Conservation (phyloP, 2,329 filamentous ascomycete genomes). For the Cladophialophora yegresii region DNA sequence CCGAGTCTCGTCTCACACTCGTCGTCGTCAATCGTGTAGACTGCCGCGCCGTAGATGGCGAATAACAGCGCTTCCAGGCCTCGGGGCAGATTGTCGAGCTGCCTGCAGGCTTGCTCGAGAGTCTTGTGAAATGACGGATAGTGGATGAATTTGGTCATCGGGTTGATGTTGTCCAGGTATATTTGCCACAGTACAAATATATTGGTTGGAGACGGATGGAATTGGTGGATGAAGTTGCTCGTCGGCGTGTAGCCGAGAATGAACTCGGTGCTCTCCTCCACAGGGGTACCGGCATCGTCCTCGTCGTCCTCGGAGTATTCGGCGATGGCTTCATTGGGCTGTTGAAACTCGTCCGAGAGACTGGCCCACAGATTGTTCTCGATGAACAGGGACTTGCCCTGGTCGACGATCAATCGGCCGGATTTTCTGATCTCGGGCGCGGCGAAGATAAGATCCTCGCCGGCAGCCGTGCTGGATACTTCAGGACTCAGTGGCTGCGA, state of each 20-base stretch:
- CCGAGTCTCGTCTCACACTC: conserved; percentile 55
- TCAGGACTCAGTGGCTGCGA: conserved; percentile 11
- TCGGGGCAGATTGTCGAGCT: conserved; percentile 41
- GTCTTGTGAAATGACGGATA: conserved; percentile 67
- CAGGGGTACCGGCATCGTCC: conserved; percentile 28
- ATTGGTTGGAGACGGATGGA: conserved; percentile 37
- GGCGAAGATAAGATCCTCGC: conserved; percentile 5
- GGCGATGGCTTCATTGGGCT: conserved; percentile 31
- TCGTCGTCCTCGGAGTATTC: conserved; percentile 37
- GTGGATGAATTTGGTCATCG: conserved; percentile 71
- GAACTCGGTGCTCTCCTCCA: conserved; percentile 32
- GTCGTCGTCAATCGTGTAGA: conserved; percentile 50
- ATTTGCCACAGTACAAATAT: conserved; percentile 73
- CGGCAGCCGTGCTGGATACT: neutral
- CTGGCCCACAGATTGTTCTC: conserved; percentile 37
- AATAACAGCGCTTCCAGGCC: conserved; percentile 59
- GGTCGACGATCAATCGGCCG: conserved; percentile 30
- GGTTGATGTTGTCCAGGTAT: conserved; percentile 73
- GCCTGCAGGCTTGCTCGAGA: conserved; percentile 61
- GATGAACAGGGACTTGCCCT: conserved; percentile 33
- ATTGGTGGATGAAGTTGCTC: conserved; percentile 23
- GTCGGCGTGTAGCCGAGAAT: conserved; percentile 35
- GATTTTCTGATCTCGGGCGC: conserved; percentile 9
- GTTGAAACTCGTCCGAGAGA: conserved; percentile 30
- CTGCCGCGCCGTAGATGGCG: conserved; percentile 60